phyloP scores from a whole-genome alignment of 2,329 filamentous ascomycete species.

The Penicillium sp. region DNA sequence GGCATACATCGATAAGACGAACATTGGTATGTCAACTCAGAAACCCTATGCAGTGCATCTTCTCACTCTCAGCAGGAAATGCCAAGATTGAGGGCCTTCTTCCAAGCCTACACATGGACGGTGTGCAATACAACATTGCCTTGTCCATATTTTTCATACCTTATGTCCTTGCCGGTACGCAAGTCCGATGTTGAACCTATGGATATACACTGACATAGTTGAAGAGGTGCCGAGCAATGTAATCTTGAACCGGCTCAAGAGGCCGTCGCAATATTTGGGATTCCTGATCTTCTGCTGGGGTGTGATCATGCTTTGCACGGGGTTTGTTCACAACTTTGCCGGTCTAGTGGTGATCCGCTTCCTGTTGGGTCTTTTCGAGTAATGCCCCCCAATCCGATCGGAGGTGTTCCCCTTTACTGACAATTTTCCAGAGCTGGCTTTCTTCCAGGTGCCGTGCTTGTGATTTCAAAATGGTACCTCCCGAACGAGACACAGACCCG shows the following conservation, averaged over 20 bases:
- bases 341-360: constrained; percentile 15
- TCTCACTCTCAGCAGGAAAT: constrained; percentile 40
- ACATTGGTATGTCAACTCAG: constrained; percentile 12
- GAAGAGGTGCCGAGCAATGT: constrained; percentile 28
- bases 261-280: constrained; percentile 45
- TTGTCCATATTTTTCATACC: constrained; percentile 80
- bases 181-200: constrained; percentile 70
- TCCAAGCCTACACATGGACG: constrained; percentile 59
- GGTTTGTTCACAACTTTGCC: constrained; percentile 18
- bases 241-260: constrained; percentile 29
- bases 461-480: constrained; percentile 76
- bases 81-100: constrained; percentile 56
- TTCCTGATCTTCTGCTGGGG: constrained; percentile 31
- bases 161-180: constrained; percentile 66
- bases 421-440: constrained; percentile 31
- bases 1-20: constrained; percentile 19
- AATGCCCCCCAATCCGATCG: neutral
- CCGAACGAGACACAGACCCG: constrained; percentile 71
- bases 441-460: constrained; percentile 72
- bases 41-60: neutral
- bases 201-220: constrained; percentile 63
- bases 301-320: constrained; percentile 17
- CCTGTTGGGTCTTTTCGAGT: constrained; percentile 28
- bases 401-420: neutral
- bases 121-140: constrained; percentile 65